Evolutionary conservation across 1,284 basidiomycete species (phyloP), one percentile per base, ranked within the genome.

Genomic region (Waitea zeae): DNA sequence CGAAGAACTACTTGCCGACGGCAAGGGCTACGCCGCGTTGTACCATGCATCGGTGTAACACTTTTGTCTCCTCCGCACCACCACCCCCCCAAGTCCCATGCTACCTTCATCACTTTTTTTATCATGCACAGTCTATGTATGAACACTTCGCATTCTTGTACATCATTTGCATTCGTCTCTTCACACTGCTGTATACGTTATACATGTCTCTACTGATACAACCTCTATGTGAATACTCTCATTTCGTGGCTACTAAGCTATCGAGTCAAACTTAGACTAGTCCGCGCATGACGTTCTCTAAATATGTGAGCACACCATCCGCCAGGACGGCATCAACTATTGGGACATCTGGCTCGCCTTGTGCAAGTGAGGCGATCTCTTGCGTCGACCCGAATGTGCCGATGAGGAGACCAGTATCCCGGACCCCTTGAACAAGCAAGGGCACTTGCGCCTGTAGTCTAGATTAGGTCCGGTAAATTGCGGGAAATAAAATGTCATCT

Each of bases 331-430:
- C 80, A 48, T 84, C 80, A 11, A 81, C 64, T 13, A 62, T 61
- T 29, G 53, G 62, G 20, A 57, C 61, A 27, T 75, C 69, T 30
- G 57, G 49, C 17, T 56, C 49, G 29, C 59, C 51, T 17, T 56
- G 52, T 28, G 57, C 55, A 33, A 67, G 49, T 33, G 52, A 49
- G 31, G 52, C 49, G 9, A 69, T 49, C 27, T 65, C 61, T 18
- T 64, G 59, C 18, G 57, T 49, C 17, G 63, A 56, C 5, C 81
- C 83, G 49, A 82, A 83, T 19, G 83, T 70, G 12, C 83, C 82
- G 38, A 95, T 67, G 34, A 96, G 58, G 36, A 95, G 62, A n/a
- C 89, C 87, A 14, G 80, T 74, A 48, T 87, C 87, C 47, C 87
- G 78, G 48, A 93, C 80, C 6, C 76, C 82, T 44, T 81, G 75